Base-by-base conservation (phyloP, 2,329 filamentous ascomycete species). In the Sphaceloma murrayae region DNA sequence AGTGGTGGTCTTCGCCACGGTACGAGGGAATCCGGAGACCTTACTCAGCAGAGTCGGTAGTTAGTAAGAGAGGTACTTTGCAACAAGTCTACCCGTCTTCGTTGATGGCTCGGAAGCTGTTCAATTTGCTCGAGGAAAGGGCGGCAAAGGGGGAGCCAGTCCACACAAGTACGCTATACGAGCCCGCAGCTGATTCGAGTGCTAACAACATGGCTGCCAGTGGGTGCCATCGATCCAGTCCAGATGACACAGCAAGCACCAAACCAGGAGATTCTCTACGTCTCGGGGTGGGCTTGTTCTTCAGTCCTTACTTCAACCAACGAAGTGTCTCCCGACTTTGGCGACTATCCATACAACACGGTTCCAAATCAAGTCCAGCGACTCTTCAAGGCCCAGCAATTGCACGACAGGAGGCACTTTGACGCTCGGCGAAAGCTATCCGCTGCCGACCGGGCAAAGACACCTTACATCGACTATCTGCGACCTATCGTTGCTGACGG, bases 211-310 rank as follows among this genome's bases (percentile, higher is more conserved):
- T 31, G 5, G 29, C 16, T 46, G 46, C 21, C 50, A 89, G 85
- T 98, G 83, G 91, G 91, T 54, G 91, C 88, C 48, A 93, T 98
- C 65, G 91, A 98, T 60, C 91, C 91, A n/a, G 80, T 96, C 8
- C 91, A 98, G 67, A 96, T 98, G 91, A 94, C 91, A 38, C 91
- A 98, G 64, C 91, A 96, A 69, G 91, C 91, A 11, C 77, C 85
- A 4, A 85, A 96, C 66, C 91, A 96, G 62, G 89, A 98, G 62
- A 84, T 95, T 13, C 74, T 98, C 34, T 98, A 98, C 65, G 73
- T 98, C 51, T 95, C 88, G 1, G 91, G 91, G 50, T 98, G 91
- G 91, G 91, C 91, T 4, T 96, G 91, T 67, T 96, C 89, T 0
- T 89, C 87, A 0, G 77, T 94, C 14, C 71, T 98, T 34, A 96